Evolutionary conservation across 345 rosid genomes (phyloP).

Genomic region (Crucihimalaya himalaica): DNA sequence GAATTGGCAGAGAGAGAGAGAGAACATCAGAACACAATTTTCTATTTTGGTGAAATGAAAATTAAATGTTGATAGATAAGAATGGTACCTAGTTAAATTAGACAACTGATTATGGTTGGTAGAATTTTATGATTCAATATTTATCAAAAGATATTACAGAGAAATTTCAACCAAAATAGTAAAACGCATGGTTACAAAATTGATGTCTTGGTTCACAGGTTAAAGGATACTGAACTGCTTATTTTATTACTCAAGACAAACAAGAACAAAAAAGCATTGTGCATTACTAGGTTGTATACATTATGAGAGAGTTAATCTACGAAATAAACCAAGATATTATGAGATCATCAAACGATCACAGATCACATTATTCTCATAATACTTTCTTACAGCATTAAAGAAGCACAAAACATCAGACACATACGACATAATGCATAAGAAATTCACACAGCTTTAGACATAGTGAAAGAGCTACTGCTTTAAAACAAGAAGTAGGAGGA

Average conservation of each 20-base stretch:
- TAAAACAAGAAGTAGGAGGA: conserved; percentile 54
- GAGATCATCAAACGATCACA: not conserved
- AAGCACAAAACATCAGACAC: conserved; percentile 23
- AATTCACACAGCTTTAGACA: conserved; percentile 9
- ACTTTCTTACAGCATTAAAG: conserved; percentile 13
- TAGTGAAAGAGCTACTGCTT: conserved; percentile 15
- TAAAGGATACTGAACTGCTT: not conserved
- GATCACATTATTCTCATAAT: not conserved
- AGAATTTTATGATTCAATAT: not conserved
- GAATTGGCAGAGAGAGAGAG: not conserved
- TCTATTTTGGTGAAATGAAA: not conserved
- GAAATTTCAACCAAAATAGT: conserved; percentile 7
- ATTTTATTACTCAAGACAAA: conserved; percentile 4
- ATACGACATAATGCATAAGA: conserved; percentile 21
- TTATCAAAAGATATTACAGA: not conserved
- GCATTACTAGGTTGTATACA: conserved; percentile 6
- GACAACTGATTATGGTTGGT: not conserved
- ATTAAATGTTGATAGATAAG: conserved; percentile 17
- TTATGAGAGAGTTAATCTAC: not conserved
- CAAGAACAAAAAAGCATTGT: not conserved
- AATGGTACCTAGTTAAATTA: conserved; percentile 3
- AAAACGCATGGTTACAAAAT: conserved; percentile 1
- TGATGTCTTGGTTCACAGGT: conserved; percentile 1
- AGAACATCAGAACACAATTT: too few species aligned
- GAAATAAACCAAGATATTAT: not conserved